phyloP scores from a whole-genome alignment of 2,329 filamentous ascomycete genomes.

The Graphilbum sp. region DNA sequence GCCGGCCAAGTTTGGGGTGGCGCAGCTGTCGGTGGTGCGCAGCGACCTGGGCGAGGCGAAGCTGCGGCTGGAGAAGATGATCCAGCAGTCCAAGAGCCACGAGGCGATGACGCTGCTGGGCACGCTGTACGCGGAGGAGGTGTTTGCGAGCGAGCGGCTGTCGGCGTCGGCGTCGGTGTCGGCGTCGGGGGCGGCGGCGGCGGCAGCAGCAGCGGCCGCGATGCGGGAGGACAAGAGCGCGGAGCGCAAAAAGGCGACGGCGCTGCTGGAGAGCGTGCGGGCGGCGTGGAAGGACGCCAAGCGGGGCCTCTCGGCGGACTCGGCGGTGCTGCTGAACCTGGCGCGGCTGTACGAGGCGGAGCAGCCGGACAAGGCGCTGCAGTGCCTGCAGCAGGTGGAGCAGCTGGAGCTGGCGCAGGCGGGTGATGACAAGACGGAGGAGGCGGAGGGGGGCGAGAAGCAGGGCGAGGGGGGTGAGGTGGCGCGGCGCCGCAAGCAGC shows the following conservation, averaged over 20 bases:
- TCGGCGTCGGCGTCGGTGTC: not conserved
- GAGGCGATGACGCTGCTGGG: constrained; percentile 89
- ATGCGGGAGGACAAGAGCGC: constrained; percentile 74
- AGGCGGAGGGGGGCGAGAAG: constrained; percentile 41
- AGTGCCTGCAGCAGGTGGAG: constrained; percentile 84
- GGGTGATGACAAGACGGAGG: constrained; percentile 48
- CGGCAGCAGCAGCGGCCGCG: constrained; percentile 13
- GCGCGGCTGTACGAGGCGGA: constrained; percentile 80
- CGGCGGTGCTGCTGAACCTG: constrained; percentile 79
- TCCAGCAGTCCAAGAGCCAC: constrained; percentile 65
- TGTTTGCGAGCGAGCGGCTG: constrained; percentile 57
- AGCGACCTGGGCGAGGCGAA: constrained; percentile 84
- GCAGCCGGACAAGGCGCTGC: constrained; percentile 75
- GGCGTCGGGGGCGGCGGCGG: not conserved
- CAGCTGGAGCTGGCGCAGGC: constrained; percentile 64
- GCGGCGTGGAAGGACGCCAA: constrained; percentile 86
- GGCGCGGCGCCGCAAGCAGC: constrained; percentile 38
- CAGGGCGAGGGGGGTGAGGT: too few species aligned
- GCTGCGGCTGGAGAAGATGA: constrained; percentile 83
- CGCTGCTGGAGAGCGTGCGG: constrained; percentile 69
- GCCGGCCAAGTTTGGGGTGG: constrained; percentile 86
- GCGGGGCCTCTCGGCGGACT: constrained; percentile 64
- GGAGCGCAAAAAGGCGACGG: constrained; percentile 74
- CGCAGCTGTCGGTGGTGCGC: constrained; percentile 73
- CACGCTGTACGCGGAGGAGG: constrained; percentile 84